These are phyloP conservation scores for Ogataea methylovora DNA, from an alignment of 805 yeast species.

Conservation along the genomic window DNA sequence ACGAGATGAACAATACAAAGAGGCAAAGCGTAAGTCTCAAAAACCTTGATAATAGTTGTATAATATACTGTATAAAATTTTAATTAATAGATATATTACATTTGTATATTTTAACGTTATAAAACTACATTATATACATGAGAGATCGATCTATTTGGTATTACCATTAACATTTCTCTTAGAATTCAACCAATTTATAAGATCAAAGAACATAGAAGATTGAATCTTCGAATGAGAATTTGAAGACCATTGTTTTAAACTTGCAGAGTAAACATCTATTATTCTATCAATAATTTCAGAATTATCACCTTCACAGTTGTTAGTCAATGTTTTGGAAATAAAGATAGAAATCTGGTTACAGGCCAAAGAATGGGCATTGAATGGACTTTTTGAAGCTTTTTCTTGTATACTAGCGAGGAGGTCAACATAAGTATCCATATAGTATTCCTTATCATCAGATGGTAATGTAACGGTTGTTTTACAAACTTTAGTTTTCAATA, in stretches of 20 bases:
- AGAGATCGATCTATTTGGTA: no score
- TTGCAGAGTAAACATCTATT: constrained; percentile 45
- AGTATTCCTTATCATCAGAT: constrained; percentile 3
- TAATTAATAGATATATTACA: no score
- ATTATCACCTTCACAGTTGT: constrained; percentile 17
- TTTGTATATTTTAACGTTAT: neutral
- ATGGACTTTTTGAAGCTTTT: constrained; percentile 32
- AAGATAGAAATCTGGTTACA: constrained; percentile 62
- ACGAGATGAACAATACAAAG: constrained; percentile 42
- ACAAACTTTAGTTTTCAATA: constrained; percentile 54
- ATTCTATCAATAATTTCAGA: constrained; percentile 29
- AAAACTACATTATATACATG: no score
- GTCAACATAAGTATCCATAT: constrained; percentile 12
- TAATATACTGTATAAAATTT: no score
- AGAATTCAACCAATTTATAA: constrained; percentile 72
- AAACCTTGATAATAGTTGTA: neutral
- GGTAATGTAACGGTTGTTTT: constrained; percentile 27
- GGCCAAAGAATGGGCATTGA: constrained; percentile 45
- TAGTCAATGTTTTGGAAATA: constrained; percentile 48
- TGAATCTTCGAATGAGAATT: constrained; percentile 38
- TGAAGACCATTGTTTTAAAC: constrained; percentile 56
- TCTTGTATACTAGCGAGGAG: constrained; percentile 35
- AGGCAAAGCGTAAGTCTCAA: constrained; percentile 24
- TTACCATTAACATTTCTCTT: constrained; percentile 29
- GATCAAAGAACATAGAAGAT: constrained; percentile 61